Base-by-base conservation (phyloP, 1,139 yeast genomes). In the Kodamaea derodonti region DNA sequence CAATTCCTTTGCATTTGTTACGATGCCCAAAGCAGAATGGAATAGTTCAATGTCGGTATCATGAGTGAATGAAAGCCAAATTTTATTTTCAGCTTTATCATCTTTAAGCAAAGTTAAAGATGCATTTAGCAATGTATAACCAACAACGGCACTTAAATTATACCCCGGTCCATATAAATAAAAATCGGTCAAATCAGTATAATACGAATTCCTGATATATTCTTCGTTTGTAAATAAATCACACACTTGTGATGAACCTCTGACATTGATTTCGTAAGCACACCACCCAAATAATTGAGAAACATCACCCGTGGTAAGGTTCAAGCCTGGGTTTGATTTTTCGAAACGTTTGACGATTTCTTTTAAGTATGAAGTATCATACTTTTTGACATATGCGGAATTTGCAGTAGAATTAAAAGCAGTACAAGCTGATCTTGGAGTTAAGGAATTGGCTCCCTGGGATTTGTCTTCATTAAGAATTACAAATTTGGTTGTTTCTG, bases 41-140 rank as follows among this genome's bases (percentile, higher is more conserved):
- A 66, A 69, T 27, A 72, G 62, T 28, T 72, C 63, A 29, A 80
- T 53, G 47, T 79, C 80, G 29, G 76, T 62, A 50, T 80, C 84
- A 52, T 80, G 87, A 16, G 78, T 62, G 54, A 80, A 80, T 13
- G 73, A 62, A 45, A 74, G 54, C 60, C 62, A 44, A 45, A 70
- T 51, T 54, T 70, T 57, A 53, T 55, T 44, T 46, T 59, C 50
- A 25, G 39, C 39, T 32, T 38, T 38, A 3, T 46, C 41, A 15
- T 62, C 61, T 33, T 56, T 53, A 40, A 65, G 50, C 36, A 60
- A 51, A 11, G 51, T 45, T 36, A 60, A 45, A 2, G 64, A 46
- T 14, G 69, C 66, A 31, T 58, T 53, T 40, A 61, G 51, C 41
- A 51, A 60, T 15, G 57, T 56, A 4, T 62, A 54, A 17, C 65